Conservation (phyloP, 179 eudicot genomes). For the Actinidia arguta region DNA sequence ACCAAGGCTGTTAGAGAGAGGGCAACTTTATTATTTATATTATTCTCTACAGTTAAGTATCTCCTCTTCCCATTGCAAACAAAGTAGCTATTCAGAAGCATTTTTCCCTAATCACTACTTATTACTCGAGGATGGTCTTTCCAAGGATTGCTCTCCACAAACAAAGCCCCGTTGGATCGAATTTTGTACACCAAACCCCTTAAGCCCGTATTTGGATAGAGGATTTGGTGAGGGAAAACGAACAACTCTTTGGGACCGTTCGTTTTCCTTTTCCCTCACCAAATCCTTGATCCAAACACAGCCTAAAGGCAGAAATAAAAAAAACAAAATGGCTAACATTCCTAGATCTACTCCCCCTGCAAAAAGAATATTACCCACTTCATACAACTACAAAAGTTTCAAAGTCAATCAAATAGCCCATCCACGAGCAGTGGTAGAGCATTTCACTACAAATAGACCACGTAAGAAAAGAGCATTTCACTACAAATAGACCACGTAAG, state of each 20-base stretch:
- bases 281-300: no score
- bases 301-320: background rate
- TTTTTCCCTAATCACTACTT: background rate
- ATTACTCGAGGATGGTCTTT: constrained; percentile 1
- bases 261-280: no score
- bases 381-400: background rate
- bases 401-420: background rate
- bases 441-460: no score
- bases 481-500: no score
- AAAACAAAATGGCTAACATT: background rate
- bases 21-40: no score
- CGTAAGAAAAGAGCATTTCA: background rate
- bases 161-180: background rate
- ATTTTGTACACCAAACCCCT: constrained; percentile 3
- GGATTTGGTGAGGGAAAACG: no score
- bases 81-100: background rate
- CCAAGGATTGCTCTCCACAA: background rate
- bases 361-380: background rate
- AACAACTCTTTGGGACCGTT: no score
- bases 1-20: no score
- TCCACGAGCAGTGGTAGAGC: no score
- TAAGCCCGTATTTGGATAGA: background rate
- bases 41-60: background rate
- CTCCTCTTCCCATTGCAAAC: background rate
- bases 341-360: background rate